A percentile compares a stretch with the other conserved stretches of the same genome.
These are phyloP conservation scores for Cryphonectria naterciae DNA, from an alignment of 2,329 filamentous ascomycete species.

Conservation along the genomic window DNA sequence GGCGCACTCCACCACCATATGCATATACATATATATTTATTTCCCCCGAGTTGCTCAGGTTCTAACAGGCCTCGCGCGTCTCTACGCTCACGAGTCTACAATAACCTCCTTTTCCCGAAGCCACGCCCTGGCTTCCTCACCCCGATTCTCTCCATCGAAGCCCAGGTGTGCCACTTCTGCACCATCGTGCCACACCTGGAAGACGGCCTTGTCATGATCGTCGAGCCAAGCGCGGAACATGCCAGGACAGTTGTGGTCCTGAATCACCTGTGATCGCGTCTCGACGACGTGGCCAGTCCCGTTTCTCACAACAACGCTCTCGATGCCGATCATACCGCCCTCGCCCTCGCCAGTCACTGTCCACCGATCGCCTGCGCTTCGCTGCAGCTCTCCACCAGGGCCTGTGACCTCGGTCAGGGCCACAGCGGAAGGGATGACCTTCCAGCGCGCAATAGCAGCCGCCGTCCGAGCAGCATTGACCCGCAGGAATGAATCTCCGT, in stretches of 20 bases:
- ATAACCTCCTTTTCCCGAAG: not conserved
- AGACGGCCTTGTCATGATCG: constrained; percentile 58
- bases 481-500: constrained; percentile 85
- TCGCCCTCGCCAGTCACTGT: constrained; percentile 75
- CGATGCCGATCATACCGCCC: constrained; percentile 85
- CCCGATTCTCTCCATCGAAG: constrained; percentile 13
- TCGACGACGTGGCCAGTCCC: constrained; percentile 47
- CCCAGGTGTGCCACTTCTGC: not conserved
- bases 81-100: constrained; percentile 14
- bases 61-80: not conserved
- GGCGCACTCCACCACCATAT: constrained; percentile 1
- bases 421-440: constrained; percentile 50
- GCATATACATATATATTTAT: not conserved
- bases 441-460: constrained; percentile 73
- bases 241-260: constrained; percentile 83
- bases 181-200: constrained; percentile 57
- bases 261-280: constrained; percentile 60
- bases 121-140: constrained; percentile 16
- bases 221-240: constrained; percentile 85
- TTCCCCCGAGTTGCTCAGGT: not conserved
- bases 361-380: constrained; percentile 76
- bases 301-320: constrained; percentile 56
- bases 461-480: constrained; percentile 72
- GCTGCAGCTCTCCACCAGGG: constrained; percentile 71
- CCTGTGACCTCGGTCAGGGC: constrained; percentile 72